Conservation (phyloP, 306 rosid species). For the Carpinus fangiana region DNA sequence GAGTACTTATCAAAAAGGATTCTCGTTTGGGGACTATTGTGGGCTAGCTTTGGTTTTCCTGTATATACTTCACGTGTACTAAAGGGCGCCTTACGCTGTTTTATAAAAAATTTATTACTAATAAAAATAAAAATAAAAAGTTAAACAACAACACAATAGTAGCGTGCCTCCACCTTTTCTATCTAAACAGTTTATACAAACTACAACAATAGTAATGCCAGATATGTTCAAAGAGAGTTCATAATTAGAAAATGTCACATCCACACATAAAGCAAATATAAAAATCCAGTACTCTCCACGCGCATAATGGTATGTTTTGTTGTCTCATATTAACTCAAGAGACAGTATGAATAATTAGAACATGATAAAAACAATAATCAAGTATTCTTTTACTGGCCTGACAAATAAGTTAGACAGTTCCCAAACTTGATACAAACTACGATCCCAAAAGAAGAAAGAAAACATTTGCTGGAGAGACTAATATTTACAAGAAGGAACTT, state of each 20-base stretch:
- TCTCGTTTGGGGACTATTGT: too few relatives aligned
- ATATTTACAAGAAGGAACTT: too few relatives aligned
- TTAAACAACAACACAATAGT: too few relatives aligned
- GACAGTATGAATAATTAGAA: not conserved
- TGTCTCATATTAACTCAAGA: not conserved
- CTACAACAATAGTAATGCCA: not conserved
- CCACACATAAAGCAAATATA: not conserved
- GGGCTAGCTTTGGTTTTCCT: too few relatives aligned
- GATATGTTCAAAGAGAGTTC: not conserved
- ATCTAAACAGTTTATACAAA: too few relatives aligned
- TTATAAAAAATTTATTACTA: too few relatives aligned
- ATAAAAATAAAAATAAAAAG: too few relatives aligned
- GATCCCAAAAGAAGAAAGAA: not conserved
- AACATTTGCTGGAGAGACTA: too few relatives aligned
- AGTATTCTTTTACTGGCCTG: not conserved
- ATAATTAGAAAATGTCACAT: not conserved
- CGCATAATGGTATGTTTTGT: not conserved
- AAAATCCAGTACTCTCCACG: not conserved
- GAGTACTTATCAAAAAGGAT: too few relatives aligned
- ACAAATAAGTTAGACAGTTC: not conserved
- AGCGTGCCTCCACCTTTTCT: too few relatives aligned
- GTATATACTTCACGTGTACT: too few relatives aligned
- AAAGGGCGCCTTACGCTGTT: too few relatives aligned
- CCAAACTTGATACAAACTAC: not conserved
- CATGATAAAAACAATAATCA: not conserved